A percentile compares a stretch with the other conserved stretches of the same genome.
Conservation (phyloP, 2,329 filamentous ascomycete genomes). For the Talaromyces amestolkiae region DNA sequence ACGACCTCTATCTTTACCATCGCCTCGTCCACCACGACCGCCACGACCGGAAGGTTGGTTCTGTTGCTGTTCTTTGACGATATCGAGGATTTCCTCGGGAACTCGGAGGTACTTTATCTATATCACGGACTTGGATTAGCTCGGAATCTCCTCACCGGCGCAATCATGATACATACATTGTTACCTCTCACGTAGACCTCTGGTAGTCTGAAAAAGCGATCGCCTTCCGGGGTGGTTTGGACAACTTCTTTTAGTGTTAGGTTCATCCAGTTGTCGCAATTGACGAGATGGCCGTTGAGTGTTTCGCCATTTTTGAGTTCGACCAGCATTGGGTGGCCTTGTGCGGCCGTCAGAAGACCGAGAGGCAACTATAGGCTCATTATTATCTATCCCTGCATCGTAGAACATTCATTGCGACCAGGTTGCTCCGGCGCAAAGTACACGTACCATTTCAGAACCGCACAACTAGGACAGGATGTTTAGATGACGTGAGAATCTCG, state of each 20-base stretch:
- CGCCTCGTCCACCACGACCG: conserved; percentile 39
- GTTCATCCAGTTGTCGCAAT: conserved; percentile 99
- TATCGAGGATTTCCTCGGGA: conserved; percentile 92
- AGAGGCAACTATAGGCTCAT: conserved; percentile 55
- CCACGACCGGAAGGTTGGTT: conserved; percentile 48
- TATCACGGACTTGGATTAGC: conserved; percentile 15
- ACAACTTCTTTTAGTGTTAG: conserved; percentile 95
- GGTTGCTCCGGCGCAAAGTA: not conserved
- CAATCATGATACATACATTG: conserved; percentile 65
- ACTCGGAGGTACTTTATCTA: conserved; percentile 98
- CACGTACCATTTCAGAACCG: not conserved
- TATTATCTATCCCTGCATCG: not conserved
- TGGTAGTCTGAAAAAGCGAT: conserved; percentile 86
- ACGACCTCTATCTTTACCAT: conserved; percentile 40
- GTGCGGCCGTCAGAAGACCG: conserved; percentile 87
- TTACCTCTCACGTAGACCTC: conserved; percentile 97
- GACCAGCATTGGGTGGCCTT: conserved; percentile 96
- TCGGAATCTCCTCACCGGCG: not conserved
- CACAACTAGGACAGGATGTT: not conserved
- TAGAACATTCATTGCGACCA: not conserved
- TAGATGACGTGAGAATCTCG: not conserved
- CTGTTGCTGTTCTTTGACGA: conserved; percentile 86
- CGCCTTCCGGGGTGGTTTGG: conserved; percentile 90
- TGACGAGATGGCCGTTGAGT: conserved; percentile 90
- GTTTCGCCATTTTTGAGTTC: conserved; percentile 98